These are phyloP conservation scores for Dimocarpus longan DNA, from an alignment of 345 rosid species.

Conservation along the genomic window DNA sequence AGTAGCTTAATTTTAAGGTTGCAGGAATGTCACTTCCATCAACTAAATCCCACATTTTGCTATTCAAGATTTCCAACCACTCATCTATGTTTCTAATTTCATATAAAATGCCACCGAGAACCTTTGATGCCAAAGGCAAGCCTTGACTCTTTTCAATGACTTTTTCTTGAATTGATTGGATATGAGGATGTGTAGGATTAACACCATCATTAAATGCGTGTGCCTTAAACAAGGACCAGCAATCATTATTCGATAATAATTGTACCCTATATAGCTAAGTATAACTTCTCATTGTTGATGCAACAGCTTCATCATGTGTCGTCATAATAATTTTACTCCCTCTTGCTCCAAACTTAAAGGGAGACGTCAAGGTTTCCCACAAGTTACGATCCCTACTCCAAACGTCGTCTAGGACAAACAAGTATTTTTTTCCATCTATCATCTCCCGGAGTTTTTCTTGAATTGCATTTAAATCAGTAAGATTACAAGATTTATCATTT, in stretches of 20 bases:
- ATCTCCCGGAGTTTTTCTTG: not conserved
- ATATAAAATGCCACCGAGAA: no score
- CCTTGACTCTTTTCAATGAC: not conserved
- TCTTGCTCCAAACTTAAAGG: not conserved
- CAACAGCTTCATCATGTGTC: not conserved
- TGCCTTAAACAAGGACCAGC: not conserved
- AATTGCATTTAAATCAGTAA: no score
- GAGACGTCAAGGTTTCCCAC: not conserved
- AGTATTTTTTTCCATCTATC: not conserved
- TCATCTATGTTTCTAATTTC: no score
- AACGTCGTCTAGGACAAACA: no score
- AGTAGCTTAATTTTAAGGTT: not conserved
- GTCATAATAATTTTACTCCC: not conserved
- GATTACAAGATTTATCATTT: not conserved
- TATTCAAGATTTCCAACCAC: no score
- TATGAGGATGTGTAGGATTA: no score
- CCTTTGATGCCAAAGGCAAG: not conserved
- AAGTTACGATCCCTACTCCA: not conserved
- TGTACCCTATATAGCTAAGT: no score
- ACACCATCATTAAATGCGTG: not conserved
- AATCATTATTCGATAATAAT: not conserved
- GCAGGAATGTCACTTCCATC: not conserved
- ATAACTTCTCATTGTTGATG: not conserved
- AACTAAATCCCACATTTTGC: not conserved
- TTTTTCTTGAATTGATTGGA: no score